Conservation (phyloP, 192 early-diverging fungal species). For the Physocladia obscura region DNA sequence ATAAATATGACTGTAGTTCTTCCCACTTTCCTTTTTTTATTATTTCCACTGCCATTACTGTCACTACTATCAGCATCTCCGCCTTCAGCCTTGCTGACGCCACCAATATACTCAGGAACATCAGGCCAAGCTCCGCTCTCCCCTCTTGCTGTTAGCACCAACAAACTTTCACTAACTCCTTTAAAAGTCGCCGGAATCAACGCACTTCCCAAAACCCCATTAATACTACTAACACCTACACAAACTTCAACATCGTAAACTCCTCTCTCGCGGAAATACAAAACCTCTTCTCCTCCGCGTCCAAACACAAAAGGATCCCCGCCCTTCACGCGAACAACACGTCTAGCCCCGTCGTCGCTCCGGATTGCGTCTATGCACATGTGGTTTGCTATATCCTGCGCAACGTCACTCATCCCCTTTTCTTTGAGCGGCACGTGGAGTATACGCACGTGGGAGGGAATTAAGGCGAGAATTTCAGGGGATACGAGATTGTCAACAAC, state of each 20-base stretch:
- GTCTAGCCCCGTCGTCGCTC: constrained; percentile 43
- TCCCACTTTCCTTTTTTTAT: too few relatives aligned
- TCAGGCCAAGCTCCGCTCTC: constrained; percentile 67
- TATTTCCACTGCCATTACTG: too few relatives aligned
- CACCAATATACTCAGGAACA: constrained; percentile 60
- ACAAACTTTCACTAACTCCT: constrained; percentile 81
- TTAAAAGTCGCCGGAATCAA: constrained; percentile 85
- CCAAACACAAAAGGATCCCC: constrained; percentile 95
- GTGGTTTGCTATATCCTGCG: constrained; percentile 76
- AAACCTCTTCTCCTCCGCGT: constrained; percentile 85
- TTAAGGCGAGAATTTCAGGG: constrained; percentile 49
- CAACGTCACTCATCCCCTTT: constrained; percentile 61
- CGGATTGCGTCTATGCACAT: constrained; percentile 70
- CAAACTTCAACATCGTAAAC: constrained; percentile 65
- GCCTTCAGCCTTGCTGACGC: constrained; percentile 51
- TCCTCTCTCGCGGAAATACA: constrained; percentile 70
- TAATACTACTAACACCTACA: constrained; percentile 75
- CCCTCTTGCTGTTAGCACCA: constrained; percentile 79
- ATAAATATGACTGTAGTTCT: constrained; percentile 84
- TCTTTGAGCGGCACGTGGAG: constrained; percentile 70
- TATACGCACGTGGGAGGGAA: constrained; percentile 57
- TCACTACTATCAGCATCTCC: too few relatives aligned
- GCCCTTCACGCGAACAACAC: constrained; percentile 83
- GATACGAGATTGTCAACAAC: constrained; percentile 66
- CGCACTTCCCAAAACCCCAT: constrained; percentile 73